These are phyloP conservation scores for Ceratocystis cacaofunesta DNA, from an alignment of 2,329 filamentous ascomycete species.

Conservation along the genomic window DNA sequence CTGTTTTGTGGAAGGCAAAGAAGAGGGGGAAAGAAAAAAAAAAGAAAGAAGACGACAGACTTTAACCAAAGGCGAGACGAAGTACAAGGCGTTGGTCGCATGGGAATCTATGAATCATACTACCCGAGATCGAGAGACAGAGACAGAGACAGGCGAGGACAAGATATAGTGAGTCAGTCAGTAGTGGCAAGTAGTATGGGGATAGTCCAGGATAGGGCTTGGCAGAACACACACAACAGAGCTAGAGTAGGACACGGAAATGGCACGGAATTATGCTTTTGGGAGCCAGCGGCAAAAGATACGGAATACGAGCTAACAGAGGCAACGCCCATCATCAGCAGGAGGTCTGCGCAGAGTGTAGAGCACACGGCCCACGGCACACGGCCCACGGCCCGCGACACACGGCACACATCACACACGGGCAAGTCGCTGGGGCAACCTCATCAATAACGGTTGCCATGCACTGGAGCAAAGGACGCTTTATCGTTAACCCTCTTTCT, in stretches of 20 bases:
- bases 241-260: neutral
- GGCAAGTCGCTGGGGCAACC: no score
- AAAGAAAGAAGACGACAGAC: neutral
- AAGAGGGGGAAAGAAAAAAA: neutral
- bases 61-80: neutral
- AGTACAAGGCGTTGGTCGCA: neutral
- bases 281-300: neutral
- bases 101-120: neutral
- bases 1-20: neutral
- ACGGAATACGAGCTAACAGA: neutral
- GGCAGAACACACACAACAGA: neutral
- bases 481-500: no score
- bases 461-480: no score
- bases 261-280: no score
- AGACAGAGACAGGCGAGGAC: neutral
- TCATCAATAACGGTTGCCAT: no score
- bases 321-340: no score
- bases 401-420: no score
- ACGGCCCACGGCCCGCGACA: no score
- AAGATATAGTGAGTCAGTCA: neutral
- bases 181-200: neutral
- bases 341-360: no score
- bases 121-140: neutral
- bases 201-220: neutral
- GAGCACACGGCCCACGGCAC: no score